Conservation (phyloP, 345 rosid species). For the Citrus sp. region DNA sequence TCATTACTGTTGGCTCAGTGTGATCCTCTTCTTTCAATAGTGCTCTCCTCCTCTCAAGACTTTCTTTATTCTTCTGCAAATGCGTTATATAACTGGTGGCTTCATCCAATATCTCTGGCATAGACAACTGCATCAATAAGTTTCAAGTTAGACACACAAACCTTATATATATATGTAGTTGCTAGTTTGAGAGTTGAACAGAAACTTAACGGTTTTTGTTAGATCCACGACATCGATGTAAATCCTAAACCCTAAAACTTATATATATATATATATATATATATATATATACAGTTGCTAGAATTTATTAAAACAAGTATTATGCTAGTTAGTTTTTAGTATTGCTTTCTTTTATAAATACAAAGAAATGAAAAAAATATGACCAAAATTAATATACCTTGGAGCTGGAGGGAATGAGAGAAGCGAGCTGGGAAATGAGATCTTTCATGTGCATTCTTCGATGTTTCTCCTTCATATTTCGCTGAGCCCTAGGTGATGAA, state of each 20-base stretch:
- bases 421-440: constrained; percentile 11
- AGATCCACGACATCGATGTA: too few species aligned
- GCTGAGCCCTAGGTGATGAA: neutral
- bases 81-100: neutral
- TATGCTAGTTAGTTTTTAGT: neutral
- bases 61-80: neutral
- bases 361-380: too few species aligned
- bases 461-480: constrained; percentile 14
- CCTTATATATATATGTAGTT: too few species aligned
- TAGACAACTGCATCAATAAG: neutral
- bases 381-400: neutral
- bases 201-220: too few species aligned
- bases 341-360: too few species aligned
- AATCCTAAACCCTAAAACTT: too few species aligned
- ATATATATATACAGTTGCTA: too few species aligned
- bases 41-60: neutral
- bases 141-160: neutral
- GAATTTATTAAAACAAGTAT: too few species aligned
- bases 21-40: neutral
- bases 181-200: too few species aligned
- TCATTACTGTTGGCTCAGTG: neutral
- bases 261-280: too few species aligned
- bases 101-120: neutral
- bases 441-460: constrained; percentile 16
- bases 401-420: constrained; percentile 9